Evolutionary conservation across 106 monocot genomes (phyloP).

Genomic region (Allium sativum): DNA sequence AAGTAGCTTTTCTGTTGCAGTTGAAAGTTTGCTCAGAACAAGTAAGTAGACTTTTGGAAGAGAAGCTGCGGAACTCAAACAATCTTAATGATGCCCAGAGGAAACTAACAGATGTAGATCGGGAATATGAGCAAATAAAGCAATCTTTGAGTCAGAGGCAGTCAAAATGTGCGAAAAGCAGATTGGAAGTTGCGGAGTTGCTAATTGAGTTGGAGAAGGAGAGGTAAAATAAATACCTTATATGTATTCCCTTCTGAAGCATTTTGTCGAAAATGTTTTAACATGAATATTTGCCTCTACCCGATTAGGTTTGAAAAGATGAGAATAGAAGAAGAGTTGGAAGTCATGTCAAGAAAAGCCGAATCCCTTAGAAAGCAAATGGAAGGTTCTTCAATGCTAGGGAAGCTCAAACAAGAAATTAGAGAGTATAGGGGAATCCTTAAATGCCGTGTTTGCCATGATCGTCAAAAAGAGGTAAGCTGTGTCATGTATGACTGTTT

Average conservation of each 20-base stretch:
- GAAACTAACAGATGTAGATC: slow-evolving; percentile 44
- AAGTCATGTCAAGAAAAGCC: slow-evolving; percentile 35
- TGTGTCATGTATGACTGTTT: background rate
- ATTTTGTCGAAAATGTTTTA: background rate
- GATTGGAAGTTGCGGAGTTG: slow-evolving; percentile 41
- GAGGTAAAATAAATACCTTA: slow-evolving; percentile 29
- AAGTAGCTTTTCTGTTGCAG: slow-evolving; percentile 14
- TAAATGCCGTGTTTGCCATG: slow-evolving; percentile 46
- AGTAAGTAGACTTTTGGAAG: slow-evolving; percentile 47
- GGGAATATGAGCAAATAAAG: slow-evolving; percentile 35
- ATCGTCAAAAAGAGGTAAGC: slow-evolving; percentile 56
- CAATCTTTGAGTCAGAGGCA: slow-evolving; percentile 35
- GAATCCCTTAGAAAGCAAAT: slow-evolving; percentile 19
- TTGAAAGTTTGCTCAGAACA: slow-evolving; percentile 63
- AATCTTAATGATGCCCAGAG: slow-evolving; percentile 39
- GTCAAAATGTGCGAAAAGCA: slow-evolving; percentile 32
- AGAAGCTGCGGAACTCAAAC: slow-evolving; percentile 37
- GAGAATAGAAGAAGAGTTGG: slow-evolving; percentile 42
- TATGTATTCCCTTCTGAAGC: background rate
- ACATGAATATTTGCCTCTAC: background rate
- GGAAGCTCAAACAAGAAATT: slow-evolving; percentile 51
- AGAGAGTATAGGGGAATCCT: slow-evolving; percentile 55
- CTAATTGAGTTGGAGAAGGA: slow-evolving; percentile 76
- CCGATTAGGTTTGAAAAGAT: slow-evolving; percentile 42
- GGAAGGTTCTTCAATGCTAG: slow-evolving; percentile 29